Evolutionary conservation across 2,329 filamentous ascomycete genomes (phyloP).

Genomic region (Talaromyces albobiverticillius): DNA sequence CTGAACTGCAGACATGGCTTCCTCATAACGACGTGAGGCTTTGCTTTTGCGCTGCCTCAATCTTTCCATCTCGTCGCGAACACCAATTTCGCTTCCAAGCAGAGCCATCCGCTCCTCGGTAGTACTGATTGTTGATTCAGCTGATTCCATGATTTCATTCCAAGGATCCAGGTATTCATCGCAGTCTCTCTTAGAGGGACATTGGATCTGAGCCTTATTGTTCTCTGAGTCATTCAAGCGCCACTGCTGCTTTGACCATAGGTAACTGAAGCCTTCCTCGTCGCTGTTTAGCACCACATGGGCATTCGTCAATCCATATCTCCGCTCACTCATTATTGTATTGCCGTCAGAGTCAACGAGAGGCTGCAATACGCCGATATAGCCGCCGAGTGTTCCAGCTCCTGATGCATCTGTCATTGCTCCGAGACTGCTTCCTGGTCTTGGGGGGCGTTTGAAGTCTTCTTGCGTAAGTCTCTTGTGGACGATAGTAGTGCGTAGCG

Average conservation of each 20-base stretch:
- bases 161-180: neutral
- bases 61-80: too few species aligned
- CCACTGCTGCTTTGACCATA: neutral
- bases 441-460: neutral
- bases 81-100: too few species aligned
- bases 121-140: neutral
- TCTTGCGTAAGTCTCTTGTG: neutral
- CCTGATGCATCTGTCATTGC: neutral
- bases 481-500: neutral
- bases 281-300: neutral
- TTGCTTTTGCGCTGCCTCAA: too few species aligned
- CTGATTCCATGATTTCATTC: neutral
- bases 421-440: neutral
- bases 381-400: slow-evolving; percentile 5
- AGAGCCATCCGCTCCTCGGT: too few species aligned
- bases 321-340: neutral
- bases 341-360: neutral
- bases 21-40: neutral
- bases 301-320: slow-evolving; percentile 3
- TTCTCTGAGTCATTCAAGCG: neutral
- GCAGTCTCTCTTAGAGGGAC: neutral
- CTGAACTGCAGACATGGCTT: too few species aligned
- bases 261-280: neutral
- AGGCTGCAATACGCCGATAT: neutral
- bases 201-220: neutral